Conservation (phyloP, 169 alveolate genomes). For the Condylostoma magnum region DNA sequence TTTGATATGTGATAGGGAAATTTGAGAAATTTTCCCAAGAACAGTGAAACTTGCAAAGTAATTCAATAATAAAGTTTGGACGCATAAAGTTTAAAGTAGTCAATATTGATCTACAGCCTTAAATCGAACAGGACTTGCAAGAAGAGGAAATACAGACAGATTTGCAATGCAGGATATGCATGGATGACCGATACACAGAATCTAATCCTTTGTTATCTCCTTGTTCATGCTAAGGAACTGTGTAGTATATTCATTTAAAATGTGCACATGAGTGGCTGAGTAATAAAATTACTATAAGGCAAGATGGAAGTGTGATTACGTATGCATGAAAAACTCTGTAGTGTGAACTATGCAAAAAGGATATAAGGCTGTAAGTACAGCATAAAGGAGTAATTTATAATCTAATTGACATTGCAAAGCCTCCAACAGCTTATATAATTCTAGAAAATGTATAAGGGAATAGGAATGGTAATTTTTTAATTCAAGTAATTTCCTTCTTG, state of each 20-base stretch:
- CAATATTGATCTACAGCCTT: slow-evolving; percentile 35
- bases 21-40: no score
- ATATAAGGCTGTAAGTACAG: no score
- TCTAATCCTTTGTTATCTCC: slow-evolving; percentile 94
- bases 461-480: slow-evolving; percentile 41
- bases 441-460: neutral
- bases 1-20: no score
- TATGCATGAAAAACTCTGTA: slow-evolving; percentile 84
- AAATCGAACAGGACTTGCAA: neutral
- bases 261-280: slow-evolving; percentile 93
- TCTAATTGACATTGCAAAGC: slow-evolving; percentile 10
- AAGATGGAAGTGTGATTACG: slow-evolving; percentile 53
- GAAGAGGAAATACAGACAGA: neutral
- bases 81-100: slow-evolving; percentile 58
- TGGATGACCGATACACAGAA: slow-evolving; percentile 63
- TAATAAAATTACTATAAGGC: slow-evolving; percentile 71
- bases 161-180: slow-evolving; percentile 86
- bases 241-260: slow-evolving; percentile 91
- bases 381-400: neutral
- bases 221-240: slow-evolving; percentile 95
- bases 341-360: slow-evolving; percentile 95
- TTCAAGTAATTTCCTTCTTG: slow-evolving; percentile 76
- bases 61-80: slow-evolving; percentile 56
- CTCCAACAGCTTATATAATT: neutral
- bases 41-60: no score